Conservation (phyloP, 2,329 filamentous ascomycete species). For the Didymella lethalis region DNA sequence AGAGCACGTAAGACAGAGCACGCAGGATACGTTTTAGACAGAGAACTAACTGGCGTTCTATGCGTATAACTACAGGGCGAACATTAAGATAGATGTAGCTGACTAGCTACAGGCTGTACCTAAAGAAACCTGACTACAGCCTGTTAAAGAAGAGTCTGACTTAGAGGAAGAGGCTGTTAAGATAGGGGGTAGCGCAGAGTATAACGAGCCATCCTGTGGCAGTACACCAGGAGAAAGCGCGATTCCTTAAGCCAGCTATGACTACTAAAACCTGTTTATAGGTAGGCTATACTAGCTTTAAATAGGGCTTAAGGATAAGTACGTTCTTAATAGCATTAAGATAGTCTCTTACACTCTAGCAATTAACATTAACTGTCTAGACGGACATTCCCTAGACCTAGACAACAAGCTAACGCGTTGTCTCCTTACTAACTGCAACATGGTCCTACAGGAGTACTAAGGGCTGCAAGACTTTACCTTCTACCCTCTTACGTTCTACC, state of each 20-base stretch:
- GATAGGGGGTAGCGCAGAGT: neutral
- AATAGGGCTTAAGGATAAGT: neutral
- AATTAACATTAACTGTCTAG: neutral
- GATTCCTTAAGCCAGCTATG: neutral
- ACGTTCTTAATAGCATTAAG: neutral
- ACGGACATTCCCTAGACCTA: neutral
- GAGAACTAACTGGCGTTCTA: neutral
- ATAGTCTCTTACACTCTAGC: neutral
- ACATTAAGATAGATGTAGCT: neutral
- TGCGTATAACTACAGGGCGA: neutral
- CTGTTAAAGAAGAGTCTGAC: neutral
- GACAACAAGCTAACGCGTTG: neutral
- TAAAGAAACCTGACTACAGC: neutral
- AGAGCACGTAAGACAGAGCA: neutral
- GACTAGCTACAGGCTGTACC: neutral
- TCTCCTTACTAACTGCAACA: neutral
- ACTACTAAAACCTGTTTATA: neutral
- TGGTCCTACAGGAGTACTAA: neutral
- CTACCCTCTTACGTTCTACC: neutral
- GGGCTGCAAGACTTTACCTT: neutral
- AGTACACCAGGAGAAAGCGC: neutral
- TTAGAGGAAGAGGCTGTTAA: neutral
- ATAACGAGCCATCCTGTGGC: neutral
- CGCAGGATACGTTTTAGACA: neutral
- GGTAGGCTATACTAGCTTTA: neutral